Evolutionary conservation across 2,329 filamentous ascomycete species (phyloP).

Genomic region (Metarhizium rileyi): DNA sequence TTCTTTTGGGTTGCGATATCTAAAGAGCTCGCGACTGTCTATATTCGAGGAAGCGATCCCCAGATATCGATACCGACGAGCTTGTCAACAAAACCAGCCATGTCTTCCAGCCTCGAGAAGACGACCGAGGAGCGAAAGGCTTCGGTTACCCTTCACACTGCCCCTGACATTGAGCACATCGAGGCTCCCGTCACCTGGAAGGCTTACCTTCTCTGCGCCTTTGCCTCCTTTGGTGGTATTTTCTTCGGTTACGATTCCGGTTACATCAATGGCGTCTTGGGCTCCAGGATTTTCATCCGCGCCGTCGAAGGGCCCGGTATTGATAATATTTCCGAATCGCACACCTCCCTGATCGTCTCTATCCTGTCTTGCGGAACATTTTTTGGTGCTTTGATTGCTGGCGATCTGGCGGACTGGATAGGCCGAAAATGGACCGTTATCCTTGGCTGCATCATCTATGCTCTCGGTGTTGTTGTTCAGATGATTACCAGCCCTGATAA

Average conservation of each 20-base stretch:
- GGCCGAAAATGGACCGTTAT: conserved; percentile 67
- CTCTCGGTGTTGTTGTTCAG: conserved; percentile 58
- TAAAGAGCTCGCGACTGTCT: conserved; percentile 1
- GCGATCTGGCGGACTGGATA: conserved; percentile 66
- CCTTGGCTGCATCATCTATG: conserved; percentile 61
- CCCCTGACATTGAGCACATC: conserved; percentile 46
- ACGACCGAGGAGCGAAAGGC: conserved; percentile 13
- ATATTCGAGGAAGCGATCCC: not conserved
- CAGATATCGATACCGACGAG: not conserved
- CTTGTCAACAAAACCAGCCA: not conserved
- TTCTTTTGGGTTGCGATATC: not conserved
- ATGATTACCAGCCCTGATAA: conserved; percentile 38
- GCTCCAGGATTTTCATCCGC: conserved; percentile 39
- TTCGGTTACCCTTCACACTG: conserved; percentile 28
- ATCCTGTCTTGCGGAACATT: conserved; percentile 73
- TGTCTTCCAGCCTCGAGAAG: conserved; percentile 8
- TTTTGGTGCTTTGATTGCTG: conserved; percentile 67
- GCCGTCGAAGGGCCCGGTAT: conserved; percentile 35
- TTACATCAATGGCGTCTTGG: conserved; percentile 59
- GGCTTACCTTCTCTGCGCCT: conserved; percentile 60
- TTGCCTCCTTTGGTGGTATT: conserved; percentile 62
- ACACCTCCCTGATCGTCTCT: conserved; percentile 55
- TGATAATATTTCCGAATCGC: conserved; percentile 25
- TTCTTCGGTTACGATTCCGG: conserved; percentile 75
- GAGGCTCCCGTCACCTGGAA: conserved; percentile 61